These are phyloP conservation scores for Xylaria curta DNA, from an alignment of 495 filamentous ascomycete genomes.

Conservation along the genomic window DNA sequence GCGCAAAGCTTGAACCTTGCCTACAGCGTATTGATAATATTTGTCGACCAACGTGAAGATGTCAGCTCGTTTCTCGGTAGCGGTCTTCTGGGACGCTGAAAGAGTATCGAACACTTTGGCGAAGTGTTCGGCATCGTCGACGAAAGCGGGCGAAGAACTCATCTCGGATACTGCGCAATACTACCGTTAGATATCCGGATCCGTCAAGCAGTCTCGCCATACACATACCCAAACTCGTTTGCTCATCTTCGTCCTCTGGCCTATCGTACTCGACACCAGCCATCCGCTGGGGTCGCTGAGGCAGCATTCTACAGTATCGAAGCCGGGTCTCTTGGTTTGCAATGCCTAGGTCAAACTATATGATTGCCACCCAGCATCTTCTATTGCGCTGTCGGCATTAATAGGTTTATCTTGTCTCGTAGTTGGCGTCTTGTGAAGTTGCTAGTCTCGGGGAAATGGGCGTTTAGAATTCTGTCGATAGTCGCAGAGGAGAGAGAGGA, in stretches of 20 bases:
- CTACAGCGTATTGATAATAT: slow-evolving; percentile 50
- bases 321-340: slow-evolving; percentile 13
- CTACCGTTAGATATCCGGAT: slow-evolving; percentile 33
- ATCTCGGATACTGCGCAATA: slow-evolving; percentile 31
- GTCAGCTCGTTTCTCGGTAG: slow-evolving; percentile 49
- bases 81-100: slow-evolving; percentile 38
- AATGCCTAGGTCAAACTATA: slow-evolving; percentile 21
- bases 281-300: slow-evolving; percentile 24
- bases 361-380: slow-evolving; percentile 41
- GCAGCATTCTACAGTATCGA: slow-evolving; percentile 27
- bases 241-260: slow-evolving; percentile 27
- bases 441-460: background rate
- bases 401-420: background rate
- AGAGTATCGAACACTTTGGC: slow-evolving; percentile 52
- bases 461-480: background rate
- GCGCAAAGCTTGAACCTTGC: slow-evolving; percentile 45
- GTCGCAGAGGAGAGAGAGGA: background rate
- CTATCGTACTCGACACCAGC: slow-evolving; percentile 31
- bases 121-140: slow-evolving; percentile 53
- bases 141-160: slow-evolving; percentile 30
- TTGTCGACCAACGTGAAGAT: slow-evolving; percentile 53
- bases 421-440: slow-evolving; percentile 4
- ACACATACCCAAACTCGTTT: slow-evolving; percentile 34
- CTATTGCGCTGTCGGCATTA: slow-evolving; percentile 25
- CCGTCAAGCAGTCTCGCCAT: background rate